phyloP scores from a whole-genome alignment of 225 moss, liverwort and hornwort genomes.

The Marchantia paleacea region DNA sequence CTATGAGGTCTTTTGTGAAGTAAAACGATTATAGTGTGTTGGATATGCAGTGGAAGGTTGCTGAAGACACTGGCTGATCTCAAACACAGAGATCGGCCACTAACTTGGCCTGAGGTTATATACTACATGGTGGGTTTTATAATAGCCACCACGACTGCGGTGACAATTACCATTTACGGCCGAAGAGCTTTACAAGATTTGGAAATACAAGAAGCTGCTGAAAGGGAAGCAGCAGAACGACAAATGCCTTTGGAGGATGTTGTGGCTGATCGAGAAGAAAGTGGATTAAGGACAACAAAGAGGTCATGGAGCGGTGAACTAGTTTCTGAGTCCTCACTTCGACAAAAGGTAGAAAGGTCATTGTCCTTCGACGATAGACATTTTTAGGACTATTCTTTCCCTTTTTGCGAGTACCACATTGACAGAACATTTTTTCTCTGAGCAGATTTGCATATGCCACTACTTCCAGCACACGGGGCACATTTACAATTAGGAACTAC shows the following conservation, averaged over 20 bases:
- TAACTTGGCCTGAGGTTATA: constrained; percentile 75
- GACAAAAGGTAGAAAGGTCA: constrained; percentile 9
- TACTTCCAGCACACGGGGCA: too few species aligned
- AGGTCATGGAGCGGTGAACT: constrained; percentile 32
- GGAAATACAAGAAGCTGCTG: constrained; percentile 87
- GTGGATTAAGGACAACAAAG: constrained; percentile 11
- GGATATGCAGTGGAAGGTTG: constrained; percentile 72
- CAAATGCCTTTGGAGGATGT: constrained; percentile 33
- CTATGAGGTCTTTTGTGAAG: background rate
- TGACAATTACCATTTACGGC: constrained; percentile 69
- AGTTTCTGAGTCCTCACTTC: constrained; percentile 5
- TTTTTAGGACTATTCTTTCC: background rate
- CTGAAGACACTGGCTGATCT: constrained; percentile 77
- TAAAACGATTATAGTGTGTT: background rate
- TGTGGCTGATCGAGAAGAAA: constrained; percentile 13
- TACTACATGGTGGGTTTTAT: constrained; percentile 63
- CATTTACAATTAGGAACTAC: too few species aligned
- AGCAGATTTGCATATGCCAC: too few species aligned
- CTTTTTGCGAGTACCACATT: too few species aligned
- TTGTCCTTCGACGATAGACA: constrained; percentile 17
- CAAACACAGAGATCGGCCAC: constrained; percentile 56
- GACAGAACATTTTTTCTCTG: too few species aligned
- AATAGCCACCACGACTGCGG: constrained; percentile 52
- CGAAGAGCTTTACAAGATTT: constrained; percentile 77
- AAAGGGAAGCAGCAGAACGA: constrained; percentile 55